Evolutionary conservation across 441 rosid species (phyloP), one percentile per base, ranked within the genome.

Genomic region (Gossypium davidsonii): DNA sequence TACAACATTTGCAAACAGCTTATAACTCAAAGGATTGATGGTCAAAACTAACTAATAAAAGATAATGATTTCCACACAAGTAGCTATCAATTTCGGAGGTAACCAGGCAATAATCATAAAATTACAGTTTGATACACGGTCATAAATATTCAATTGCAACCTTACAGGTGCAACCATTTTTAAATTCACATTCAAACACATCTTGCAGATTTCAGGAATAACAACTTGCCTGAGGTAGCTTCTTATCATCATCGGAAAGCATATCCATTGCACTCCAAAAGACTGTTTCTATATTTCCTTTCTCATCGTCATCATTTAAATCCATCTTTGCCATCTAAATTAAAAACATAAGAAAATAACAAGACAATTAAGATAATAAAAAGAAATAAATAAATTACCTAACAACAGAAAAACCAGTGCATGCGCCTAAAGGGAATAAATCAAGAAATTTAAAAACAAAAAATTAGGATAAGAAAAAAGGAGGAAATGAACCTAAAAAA

Each of bases 161-260:
- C 15, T 34, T 26, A 53, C 28, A 57, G 8, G 26, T 25, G 65
- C 20, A 66, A 18, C 17, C 15, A 21, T 21, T 10, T 7, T 4
- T 55, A 73, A 28, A 46, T 52, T 52, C 17, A 66, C 52, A 69
- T 8, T 15, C 53, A 52, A 39, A 71, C 56, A 42, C 48, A 42
- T 42, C 48, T 42, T 2, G 48, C 48, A 42, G 48, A 10, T 42
- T 42, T 42, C 48, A 65, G 56, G 61, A 75, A 60, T 21, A 55
- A 82, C 23, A 74, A 81, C 92, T 90, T 86, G 82, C 99, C 99
- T 95, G 99, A 61, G 99, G 99, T 76, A 95, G 91, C 86, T 95
- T 93, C 82, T 91, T 95, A 83, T 95, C 99, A 79, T 95, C 99
- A 74, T 91, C 91, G 26, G 99, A 95, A 73, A 95, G 98, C 90